phyloP scores from a whole-genome alignment of 2,329 filamentous ascomycete genomes.

The Hypoxylon sp. region DNA sequence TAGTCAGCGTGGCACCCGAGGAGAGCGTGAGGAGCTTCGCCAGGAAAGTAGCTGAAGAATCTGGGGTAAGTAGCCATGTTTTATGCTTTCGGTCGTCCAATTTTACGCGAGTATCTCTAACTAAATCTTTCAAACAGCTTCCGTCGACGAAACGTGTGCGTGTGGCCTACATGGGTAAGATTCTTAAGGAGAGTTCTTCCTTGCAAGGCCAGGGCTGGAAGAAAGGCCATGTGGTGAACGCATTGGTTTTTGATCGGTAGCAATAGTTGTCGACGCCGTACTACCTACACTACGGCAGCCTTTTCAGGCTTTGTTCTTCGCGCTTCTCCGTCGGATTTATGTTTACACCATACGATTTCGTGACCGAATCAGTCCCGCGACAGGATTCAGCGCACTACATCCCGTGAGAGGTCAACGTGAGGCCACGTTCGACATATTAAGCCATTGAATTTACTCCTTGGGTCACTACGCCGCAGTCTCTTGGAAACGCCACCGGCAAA shows the following conservation, averaged over 20 bases:
- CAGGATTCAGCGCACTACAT: neutral
- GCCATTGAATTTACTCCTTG: neutral
- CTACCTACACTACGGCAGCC: neutral
- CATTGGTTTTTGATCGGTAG: constrained; percentile 73
- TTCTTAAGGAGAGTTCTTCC: constrained; percentile 77
- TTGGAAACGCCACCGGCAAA: neutral
- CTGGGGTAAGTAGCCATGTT: constrained; percentile 66
- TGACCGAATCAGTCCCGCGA: neutral
- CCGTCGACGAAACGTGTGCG: constrained; percentile 72
- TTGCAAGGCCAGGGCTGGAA: constrained; percentile 82
- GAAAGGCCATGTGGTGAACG: constrained; percentile 82
- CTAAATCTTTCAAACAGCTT: constrained; percentile 63
- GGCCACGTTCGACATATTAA: neutral
- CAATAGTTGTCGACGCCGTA: constrained; percentile 34
- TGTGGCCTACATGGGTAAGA: constrained; percentile 85
- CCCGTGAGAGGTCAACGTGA: neutral
- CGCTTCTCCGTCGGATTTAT: constrained; percentile 1
- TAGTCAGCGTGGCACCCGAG: constrained; percentile 68
- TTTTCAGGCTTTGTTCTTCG: neutral
- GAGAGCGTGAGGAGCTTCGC: constrained; percentile 77
- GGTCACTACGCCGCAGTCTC: neutral
- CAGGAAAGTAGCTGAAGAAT: constrained; percentile 74
- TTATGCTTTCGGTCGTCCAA: constrained; percentile 4
- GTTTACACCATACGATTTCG: neutral
- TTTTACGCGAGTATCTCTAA: neutral